These are phyloP conservation scores for Xylaria longipes DNA, from an alignment of 495 filamentous ascomycete genomes.

Conservation along the genomic window DNA sequence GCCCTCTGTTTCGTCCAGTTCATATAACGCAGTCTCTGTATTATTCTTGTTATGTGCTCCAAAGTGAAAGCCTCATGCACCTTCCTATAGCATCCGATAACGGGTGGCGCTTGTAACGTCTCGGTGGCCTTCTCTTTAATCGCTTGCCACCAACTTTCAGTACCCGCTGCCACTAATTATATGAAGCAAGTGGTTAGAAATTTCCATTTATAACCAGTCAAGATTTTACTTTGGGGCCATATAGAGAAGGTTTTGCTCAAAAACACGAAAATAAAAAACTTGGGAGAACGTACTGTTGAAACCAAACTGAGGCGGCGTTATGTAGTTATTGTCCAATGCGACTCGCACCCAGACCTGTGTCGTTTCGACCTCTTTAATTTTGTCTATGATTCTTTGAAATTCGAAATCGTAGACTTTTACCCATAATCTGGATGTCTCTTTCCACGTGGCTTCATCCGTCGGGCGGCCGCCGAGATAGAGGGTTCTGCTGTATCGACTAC, in stretches of 20 bases:
- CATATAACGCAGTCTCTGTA: no score
- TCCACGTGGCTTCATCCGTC: not conserved
- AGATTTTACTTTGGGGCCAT: not conserved
- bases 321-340: not conserved
- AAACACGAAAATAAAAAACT: not conserved
- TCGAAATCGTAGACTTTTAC: no score
- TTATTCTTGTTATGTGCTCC: no score
- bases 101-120: not conserved
- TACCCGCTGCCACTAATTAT: not conserved
- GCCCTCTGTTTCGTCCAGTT: no score
- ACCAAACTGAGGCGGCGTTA: not conserved
- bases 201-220: not conserved
- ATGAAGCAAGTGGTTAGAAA: not conserved
- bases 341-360: not conserved
- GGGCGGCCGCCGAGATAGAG: not conserved
- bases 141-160: not conserved
- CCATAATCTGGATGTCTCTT: not conserved
- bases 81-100: not conserved
- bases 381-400: no score
- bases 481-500: not conserved
- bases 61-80: not conserved
- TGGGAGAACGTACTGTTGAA: not conserved
- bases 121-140: not conserved
- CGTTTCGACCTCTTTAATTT: no score
- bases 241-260: not conserved